A percentile compares a stretch with the other conserved stretches of the same genome.
These are phyloP conservation scores for Beta vulgaris DNA, from an alignment of 148 eudicot species.

Conservation along the genomic window DNA sequence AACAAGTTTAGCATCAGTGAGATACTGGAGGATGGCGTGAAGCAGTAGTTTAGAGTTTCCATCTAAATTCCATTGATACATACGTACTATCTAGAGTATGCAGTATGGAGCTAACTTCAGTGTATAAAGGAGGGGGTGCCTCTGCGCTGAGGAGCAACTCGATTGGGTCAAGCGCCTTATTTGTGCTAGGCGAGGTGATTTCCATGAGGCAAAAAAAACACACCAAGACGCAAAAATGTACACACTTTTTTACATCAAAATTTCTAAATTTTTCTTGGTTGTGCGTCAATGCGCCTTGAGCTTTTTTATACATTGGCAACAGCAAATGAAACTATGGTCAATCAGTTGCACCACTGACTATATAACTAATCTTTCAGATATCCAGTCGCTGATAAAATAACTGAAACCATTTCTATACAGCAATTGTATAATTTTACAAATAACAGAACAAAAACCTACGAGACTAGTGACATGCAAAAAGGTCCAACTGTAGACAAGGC, in stretches of 20 bases:
- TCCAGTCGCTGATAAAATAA: background rate
- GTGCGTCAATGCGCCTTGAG: too few species aligned
- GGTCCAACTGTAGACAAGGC: background rate
- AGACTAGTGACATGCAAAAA: background rate
- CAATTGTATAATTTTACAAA: background rate
- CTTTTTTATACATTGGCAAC: too few species aligned
- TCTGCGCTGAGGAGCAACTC: too few species aligned
- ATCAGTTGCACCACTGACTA: background rate
- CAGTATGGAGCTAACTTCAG: too few species aligned
- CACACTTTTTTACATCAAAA: too few species aligned
- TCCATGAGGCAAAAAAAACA: too few species aligned
- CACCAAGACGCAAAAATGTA: too few species aligned
- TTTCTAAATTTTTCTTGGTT: too few species aligned
- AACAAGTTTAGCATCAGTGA: constrained; percentile 14
- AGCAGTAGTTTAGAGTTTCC: background rate
- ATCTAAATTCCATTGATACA: background rate
- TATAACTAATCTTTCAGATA: background rate
- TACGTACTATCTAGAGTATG: background rate
- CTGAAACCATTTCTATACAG: background rate
- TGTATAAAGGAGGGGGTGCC: too few species aligned
- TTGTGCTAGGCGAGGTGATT: too few species aligned
- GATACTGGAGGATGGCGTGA: background rate
- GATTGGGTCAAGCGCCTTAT: too few species aligned
- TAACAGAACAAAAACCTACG: background rate
- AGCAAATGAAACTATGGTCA: background rate